These are phyloP conservation scores for Ambrosia hybrid DNA, from an alignment of 140 eudicot species.

Conservation along the genomic window DNA sequence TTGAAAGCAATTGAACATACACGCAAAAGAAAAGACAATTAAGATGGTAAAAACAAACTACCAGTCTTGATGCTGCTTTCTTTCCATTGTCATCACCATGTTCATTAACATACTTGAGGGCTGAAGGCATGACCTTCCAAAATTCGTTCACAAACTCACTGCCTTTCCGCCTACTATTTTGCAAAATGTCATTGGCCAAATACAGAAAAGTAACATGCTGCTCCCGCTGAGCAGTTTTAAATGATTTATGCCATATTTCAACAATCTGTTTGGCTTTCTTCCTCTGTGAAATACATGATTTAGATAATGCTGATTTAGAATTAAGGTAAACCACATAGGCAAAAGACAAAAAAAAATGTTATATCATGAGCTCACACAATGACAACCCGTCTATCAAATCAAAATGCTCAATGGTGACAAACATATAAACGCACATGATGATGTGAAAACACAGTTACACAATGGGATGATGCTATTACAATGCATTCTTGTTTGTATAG, in stretches of 20 bases:
- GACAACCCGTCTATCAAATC: not conserved
- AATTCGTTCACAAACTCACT: conserved; percentile 90
- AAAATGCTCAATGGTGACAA: not conserved
- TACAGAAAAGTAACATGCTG: conserved; percentile 75
- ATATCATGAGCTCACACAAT: conserved; percentile 1
- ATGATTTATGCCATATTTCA: conserved; percentile 85
- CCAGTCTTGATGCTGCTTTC: conserved; percentile 82
- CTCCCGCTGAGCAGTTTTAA: conserved; percentile 64
- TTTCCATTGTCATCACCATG: conserved; percentile 73
- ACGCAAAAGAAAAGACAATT: conserved; percentile 13
- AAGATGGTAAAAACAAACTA: conserved; percentile 27
- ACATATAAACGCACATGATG: not conserved
- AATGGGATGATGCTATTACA: conserved; percentile 6
- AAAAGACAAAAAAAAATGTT: not conserved
- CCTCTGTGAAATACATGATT: conserved; percentile 63
- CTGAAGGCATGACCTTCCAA: conserved; percentile 90
- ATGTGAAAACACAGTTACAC: conserved; percentile 1
- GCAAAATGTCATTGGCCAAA: conserved; percentile 90
- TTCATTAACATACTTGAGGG: conserved; percentile 70
- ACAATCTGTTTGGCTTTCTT: conserved; percentile 85
- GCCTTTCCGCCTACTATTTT: conserved; percentile 93
- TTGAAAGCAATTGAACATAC: conserved; percentile 9
- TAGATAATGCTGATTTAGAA: conserved; percentile 66
- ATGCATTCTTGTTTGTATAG: not conserved
- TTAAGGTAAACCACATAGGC: conserved; percentile 36